phyloP scores from a whole-genome alignment of 495 filamentous ascomycete species.

The Amorphotheca resinae region DNA sequence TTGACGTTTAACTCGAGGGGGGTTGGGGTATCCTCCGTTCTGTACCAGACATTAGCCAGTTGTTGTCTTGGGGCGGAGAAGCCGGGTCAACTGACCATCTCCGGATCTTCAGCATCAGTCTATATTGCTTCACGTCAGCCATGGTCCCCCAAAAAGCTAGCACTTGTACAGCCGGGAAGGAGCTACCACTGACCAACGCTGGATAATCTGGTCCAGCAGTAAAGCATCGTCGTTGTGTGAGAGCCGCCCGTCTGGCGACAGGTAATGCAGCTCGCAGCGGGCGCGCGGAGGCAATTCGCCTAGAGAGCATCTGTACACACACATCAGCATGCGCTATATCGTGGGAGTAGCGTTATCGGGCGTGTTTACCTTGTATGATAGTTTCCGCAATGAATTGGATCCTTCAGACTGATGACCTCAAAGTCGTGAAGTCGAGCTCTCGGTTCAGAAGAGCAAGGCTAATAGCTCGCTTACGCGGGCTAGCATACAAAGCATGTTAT shows the following conservation, averaged over 20 bases:
- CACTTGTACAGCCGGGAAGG: slow-evolving; percentile 23
- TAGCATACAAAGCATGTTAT: not conserved
- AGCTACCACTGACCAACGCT: slow-evolving; percentile 25
- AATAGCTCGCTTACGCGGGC: slow-evolving; percentile 4
- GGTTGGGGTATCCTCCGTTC: slow-evolving; percentile 92
- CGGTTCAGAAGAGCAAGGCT: slow-evolving; percentile 2
- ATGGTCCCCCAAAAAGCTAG: slow-evolving; percentile 22
- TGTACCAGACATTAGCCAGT: slow-evolving; percentile 25
- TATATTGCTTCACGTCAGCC: slow-evolving; percentile 23
- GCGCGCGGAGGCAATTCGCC: slow-evolving; percentile 40
- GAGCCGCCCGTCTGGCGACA: slow-evolving; percentile 30
- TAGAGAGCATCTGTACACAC: slow-evolving; percentile 51
- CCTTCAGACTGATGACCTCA: not conserved
- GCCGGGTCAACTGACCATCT: slow-evolving; percentile 43
- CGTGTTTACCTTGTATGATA: slow-evolving; percentile 4
- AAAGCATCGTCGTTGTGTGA: slow-evolving; percentile 37
- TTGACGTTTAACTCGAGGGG: slow-evolving; percentile 66
- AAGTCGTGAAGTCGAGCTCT: slow-evolving; percentile 4
- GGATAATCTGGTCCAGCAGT: slow-evolving; percentile 21
- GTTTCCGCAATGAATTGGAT: slow-evolving; percentile 4
- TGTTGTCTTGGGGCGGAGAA: not conserved
- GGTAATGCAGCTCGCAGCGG: slow-evolving; percentile 38
- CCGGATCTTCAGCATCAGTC: slow-evolving; percentile 58
- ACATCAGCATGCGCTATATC: slow-evolving; percentile 5
- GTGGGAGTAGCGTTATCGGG: not conserved